Conservation (phyloP, 2,329 filamentous ascomycete species). For the Pseudocercospora musae region DNA sequence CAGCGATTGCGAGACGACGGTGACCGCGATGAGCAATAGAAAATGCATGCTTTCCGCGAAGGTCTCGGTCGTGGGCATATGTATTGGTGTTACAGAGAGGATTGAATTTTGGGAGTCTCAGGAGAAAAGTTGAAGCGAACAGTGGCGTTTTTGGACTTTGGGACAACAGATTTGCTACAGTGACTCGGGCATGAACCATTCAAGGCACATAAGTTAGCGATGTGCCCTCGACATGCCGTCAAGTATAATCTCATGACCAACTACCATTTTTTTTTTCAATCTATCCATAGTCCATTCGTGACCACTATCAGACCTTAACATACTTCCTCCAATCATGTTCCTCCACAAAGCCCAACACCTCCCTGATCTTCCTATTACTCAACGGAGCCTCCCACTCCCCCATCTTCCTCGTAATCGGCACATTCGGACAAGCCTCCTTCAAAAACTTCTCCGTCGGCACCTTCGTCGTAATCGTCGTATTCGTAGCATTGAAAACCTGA, state of each 20-base stretch:
- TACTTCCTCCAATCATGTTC: slow-evolving; percentile 57
- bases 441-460: slow-evolving; percentile 53
- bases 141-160: not conserved
- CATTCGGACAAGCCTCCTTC: slow-evolving; percentile 48
- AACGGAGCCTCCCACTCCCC: slow-evolving; percentile 58
- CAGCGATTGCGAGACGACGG: too few relatives aligned
- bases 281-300: too few relatives aligned
- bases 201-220: too few relatives aligned
- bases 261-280: too few relatives aligned
- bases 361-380: slow-evolving; percentile 58
- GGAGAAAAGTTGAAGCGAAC: not conserved
- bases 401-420: slow-evolving; percentile 55
- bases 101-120: not conserved
- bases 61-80: not conserved
- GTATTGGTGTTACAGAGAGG: not conserved
- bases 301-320: not conserved
- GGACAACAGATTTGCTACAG: too few relatives aligned
- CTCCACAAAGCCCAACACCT: slow-evolving; percentile 58
- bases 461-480: slow-evolving; percentile 58
- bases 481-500: slow-evolving; percentile 63
- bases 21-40: too few relatives aligned
- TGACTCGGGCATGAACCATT: too few relatives aligned
- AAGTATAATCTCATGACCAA: too few relatives aligned
- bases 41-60: too few relatives aligned
- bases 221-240: too few relatives aligned